Evolutionary conservation across 208 protist genomes (phyloP).

Genomic region (Endotrypanum monterogeii): DNA sequence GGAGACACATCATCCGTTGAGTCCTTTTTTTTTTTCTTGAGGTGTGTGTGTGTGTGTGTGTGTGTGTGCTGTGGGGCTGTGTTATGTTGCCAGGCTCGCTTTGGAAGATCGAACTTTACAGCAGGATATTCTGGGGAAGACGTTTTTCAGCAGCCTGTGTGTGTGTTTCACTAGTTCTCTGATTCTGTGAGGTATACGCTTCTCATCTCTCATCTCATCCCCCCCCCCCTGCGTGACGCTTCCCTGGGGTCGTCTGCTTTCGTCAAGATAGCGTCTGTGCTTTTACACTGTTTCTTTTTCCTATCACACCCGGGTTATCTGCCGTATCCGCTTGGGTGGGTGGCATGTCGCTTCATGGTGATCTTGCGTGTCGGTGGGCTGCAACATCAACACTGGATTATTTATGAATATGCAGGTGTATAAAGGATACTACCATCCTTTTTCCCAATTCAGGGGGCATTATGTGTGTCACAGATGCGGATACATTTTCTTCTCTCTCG

Average conservation of each 20-base stretch:
- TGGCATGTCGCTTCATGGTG: conserved; percentile 7
- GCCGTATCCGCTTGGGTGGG: neutral
- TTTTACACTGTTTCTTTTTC: neutral
- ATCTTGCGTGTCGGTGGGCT: too few species aligned
- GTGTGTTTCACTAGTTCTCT: neutral
- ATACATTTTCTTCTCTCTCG: too few species aligned
- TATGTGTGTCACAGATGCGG: too few species aligned
- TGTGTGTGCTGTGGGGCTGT: too few species aligned
- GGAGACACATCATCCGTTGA: neutral
- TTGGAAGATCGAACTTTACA: neutral
- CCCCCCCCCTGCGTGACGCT: neutral
- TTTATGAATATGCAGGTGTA: too few species aligned
- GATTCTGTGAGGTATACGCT: neutral
- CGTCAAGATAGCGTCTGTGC: neutral
- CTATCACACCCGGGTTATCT: neutral
- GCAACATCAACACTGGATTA: too few species aligned
- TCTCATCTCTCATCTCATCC: neutral
- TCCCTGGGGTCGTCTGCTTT: neutral
- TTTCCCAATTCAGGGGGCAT: too few species aligned
- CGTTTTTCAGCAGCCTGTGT: neutral
- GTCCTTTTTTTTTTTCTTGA: too few species aligned
- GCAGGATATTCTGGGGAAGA: neutral
- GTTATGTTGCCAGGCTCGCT: neutral
- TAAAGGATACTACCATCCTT: too few species aligned
- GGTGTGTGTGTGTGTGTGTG: too few species aligned